A percentile compares a stretch with the other conserved stretches of the same genome.
These are phyloP conservation scores for Candolleomyces efflorescens DNA, from an alignment of 768 basidiomycete species.

Conservation along the genomic window DNA sequence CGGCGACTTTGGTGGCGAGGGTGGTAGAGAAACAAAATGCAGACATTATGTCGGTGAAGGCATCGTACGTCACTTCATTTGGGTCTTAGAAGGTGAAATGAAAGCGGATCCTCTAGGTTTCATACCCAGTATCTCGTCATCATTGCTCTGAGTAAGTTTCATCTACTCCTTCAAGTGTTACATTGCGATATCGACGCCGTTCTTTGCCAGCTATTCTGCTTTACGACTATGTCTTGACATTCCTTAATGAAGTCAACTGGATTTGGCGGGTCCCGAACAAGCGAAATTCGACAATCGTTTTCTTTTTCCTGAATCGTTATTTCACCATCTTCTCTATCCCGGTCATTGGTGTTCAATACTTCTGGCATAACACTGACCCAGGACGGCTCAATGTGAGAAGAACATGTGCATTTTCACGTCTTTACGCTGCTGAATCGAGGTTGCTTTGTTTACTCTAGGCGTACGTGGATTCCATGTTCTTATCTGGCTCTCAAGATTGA, in stretches of 20 bases:
- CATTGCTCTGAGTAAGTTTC: too few relatives aligned
- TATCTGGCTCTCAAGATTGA: not conserved
- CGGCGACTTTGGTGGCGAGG: too few relatives aligned
- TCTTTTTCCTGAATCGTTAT: conserved; percentile 45
- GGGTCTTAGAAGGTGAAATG: too few relatives aligned
- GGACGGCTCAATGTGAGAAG: conserved; percentile 20
- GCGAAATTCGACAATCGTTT: conserved; percentile 23
- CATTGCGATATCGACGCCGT: too few relatives aligned
- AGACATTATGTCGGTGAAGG: too few relatives aligned
- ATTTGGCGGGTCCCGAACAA: conserved; percentile 35
- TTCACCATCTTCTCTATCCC: conserved; percentile 34
- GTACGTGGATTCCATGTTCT: not conserved
- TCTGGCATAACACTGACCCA: conserved; percentile 22
- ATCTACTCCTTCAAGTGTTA: too few relatives aligned
- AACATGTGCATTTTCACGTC: not conserved
- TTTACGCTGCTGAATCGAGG: not conserved
- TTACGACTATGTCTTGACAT: conserved; percentile 48
- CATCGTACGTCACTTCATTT: too few relatives aligned
- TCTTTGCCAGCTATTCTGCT: conserved; percentile 31
- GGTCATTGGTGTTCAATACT: conserved; percentile 30
- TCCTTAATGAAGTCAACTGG: conserved; percentile 36
- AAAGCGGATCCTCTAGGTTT: too few relatives aligned
- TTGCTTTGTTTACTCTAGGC: not conserved
- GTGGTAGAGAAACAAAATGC: too few relatives aligned
- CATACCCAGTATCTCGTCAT: too few relatives aligned